Percentiles rank a stretch among this genome's conserved stretches.
Evolutionary conservation across 2,329 filamentous ascomycete genomes (phyloP).

Genomic region (Phialemoniopsis sp.): DNA sequence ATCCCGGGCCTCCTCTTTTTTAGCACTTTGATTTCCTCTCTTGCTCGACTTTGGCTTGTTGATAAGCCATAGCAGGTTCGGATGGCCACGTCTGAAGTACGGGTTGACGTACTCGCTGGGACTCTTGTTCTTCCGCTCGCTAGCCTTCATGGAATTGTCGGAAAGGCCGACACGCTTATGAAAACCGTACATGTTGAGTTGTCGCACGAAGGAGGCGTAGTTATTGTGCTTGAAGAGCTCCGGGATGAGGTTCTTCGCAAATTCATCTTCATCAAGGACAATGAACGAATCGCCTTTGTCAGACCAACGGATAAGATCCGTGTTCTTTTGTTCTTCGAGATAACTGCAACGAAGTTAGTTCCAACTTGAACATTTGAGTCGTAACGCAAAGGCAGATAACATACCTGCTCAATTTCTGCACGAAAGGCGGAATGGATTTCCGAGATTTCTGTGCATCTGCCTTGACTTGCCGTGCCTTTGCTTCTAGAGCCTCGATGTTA

Average conservation of each 20-base stretch:
- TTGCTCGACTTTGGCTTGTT: conserved; percentile 77
- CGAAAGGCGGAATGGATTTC: conserved; percentile 96
- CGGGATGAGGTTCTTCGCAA: conserved; percentile 93
- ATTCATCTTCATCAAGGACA: conserved; percentile 95
- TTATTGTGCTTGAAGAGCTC: conserved; percentile 99
- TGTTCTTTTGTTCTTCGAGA: conserved; percentile 87
- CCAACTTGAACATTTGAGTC: neutral
- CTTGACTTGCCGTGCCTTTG: conserved; percentile 76
- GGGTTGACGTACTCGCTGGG: conserved; percentile 98
- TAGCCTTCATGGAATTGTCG: conserved; percentile 96
- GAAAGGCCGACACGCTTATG: conserved; percentile 93
- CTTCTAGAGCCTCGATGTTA: conserved; percentile 74
- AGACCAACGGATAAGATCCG: conserved; percentile 94
- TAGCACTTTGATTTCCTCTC: conserved; percentile 19
- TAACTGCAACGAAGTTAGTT: conserved; percentile 57
- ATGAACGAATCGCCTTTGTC: conserved; percentile 96
- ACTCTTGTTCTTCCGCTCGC: conserved; percentile 94
- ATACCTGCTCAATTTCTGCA: conserved; percentile 96
- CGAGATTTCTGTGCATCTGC: conserved; percentile 83
- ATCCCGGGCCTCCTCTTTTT: conserved; percentile 47
- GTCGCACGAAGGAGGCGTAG: conserved; percentile 92
- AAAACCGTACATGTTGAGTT: conserved; percentile 97
- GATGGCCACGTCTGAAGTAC: conserved; percentile 89
- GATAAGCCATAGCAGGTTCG: conserved; percentile 91
- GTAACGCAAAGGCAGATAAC: conserved; percentile 17